A percentile compares a stretch with the other conserved stretches of the same genome.
Evolutionary conservation across 305 asterid genomes (phyloP).

Genomic region (Euphrasia arctica): DNA sequence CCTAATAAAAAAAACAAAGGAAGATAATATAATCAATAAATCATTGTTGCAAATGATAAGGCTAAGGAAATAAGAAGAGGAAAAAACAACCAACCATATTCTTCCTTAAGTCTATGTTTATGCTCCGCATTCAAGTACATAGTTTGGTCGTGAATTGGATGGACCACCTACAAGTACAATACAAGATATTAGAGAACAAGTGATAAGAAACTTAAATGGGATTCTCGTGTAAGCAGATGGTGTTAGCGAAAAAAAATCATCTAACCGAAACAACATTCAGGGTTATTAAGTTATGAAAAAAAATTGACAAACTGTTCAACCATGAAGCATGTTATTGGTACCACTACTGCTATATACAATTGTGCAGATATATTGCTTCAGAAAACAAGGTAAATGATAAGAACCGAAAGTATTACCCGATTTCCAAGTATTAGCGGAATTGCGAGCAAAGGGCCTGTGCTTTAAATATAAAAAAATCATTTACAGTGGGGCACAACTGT

Average conservation of each 20-base stretch:
- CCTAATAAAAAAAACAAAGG: slow-evolving; percentile 30
- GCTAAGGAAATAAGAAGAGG: not conserved
- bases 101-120: slow-evolving; percentile 56
- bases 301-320: not conserved
- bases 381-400: too few species aligned
- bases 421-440: too few species aligned
- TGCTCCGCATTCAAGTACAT: slow-evolving; percentile 56
- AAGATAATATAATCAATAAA: slow-evolving; percentile 11
- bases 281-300: not conserved
- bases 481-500: too few species aligned
- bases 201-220: not conserved
- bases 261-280: not conserved
- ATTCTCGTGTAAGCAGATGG: slow-evolving; percentile 2
- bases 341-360: not conserved
- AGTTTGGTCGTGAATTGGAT: slow-evolving; percentile 71
- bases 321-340: not conserved
- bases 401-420: too few species aligned
- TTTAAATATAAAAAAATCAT: too few species aligned
- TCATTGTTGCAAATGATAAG: not conserved
- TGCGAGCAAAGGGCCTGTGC: too few species aligned
- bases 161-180: slow-evolving; percentile 43
- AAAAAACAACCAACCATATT: slow-evolving; percentile 44
- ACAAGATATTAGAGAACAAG: slow-evolving; percentile 7
- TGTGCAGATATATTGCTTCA: not conserved
- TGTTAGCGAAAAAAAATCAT: not conserved